A percentile compares a stretch with the other conserved stretches of the same genome.
These are phyloP conservation scores for Boletus fagicola DNA, from an alignment of 768 basidiomycete species.

Conservation along the genomic window DNA sequence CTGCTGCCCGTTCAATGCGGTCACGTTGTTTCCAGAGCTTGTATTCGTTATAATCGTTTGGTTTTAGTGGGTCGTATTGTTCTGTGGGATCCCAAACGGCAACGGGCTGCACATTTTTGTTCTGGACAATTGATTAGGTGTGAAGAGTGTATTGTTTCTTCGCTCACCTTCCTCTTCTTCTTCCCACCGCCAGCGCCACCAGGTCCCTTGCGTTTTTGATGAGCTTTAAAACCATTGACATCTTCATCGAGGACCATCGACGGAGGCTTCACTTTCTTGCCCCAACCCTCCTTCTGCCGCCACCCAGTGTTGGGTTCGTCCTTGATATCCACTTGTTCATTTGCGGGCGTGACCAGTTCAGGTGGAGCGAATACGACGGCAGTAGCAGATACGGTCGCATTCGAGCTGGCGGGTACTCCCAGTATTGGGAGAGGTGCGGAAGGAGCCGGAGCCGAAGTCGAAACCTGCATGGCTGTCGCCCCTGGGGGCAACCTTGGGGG, in stretches of 20 bases:
- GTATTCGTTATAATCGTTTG: constrained; percentile 89
- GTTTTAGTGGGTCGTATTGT: constrained; percentile 75
- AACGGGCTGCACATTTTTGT: constrained; percentile 54
- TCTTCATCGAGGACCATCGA: constrained; percentile 90
- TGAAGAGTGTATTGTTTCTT: not conserved
- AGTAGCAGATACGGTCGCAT: constrained; percentile 44
- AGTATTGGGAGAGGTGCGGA: constrained; percentile 32
- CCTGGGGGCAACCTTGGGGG: constrained; percentile 42
- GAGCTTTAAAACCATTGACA: constrained; percentile 74
- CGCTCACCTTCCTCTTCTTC: constrained; percentile 60
- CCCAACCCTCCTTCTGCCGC: constrained; percentile 64
- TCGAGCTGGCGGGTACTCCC: constrained; percentile 28
- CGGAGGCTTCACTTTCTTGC: constrained; percentile 86
- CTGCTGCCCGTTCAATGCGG: constrained; percentile 64
- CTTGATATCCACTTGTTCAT: constrained; percentile 29
- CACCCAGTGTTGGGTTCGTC: constrained; percentile 33
- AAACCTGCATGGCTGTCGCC: constrained; percentile 46
- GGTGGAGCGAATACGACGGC: constrained; percentile 75
- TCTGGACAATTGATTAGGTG: constrained; percentile 37
- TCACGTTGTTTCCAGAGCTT: constrained; percentile 78
- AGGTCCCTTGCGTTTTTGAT: constrained; percentile 48
- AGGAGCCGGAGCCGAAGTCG: constrained; percentile 49
- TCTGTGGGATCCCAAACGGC: constrained; percentile 77
- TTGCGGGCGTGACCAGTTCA: constrained; percentile 39
- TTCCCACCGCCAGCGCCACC: constrained; percentile 49